Percentiles rank a stretch among this genome's conserved stretches.
Conservation (phyloP, 208 protist species). For the Entamoeba dispar region DNA sequence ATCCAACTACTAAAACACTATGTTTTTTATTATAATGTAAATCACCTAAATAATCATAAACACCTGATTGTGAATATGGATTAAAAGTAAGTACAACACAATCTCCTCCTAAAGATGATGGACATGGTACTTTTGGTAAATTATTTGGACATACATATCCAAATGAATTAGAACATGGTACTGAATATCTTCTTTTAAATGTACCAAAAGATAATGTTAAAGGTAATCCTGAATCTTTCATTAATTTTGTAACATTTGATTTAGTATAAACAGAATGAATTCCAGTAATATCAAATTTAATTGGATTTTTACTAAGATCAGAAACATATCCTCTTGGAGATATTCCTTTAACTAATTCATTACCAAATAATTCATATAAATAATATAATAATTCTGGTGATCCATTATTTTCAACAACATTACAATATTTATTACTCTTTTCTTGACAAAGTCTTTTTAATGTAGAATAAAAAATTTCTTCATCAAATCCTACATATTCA, state of each 20-base stretch:
- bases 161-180: not conserved
- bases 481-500: not conserved
- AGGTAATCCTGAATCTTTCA: not conserved
- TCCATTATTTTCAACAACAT: not conserved
- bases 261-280: not conserved
- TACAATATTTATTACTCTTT: not conserved
- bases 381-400: not conserved
- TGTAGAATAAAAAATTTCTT: not conserved
- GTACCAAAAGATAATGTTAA: not conserved
- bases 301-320: not conserved
- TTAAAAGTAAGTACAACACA: not conserved
- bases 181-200: not conserved
- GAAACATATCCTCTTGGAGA: not conserved
- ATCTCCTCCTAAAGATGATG: not conserved
- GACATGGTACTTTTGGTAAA: not conserved
- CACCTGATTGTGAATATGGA: not conserved
- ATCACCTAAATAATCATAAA: not conserved
- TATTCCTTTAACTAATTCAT: not conserved
- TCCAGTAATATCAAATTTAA: not conserved
- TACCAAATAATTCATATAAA: not conserved
- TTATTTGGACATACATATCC: not conserved
- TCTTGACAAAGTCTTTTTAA: not conserved
- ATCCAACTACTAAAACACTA: not conserved
- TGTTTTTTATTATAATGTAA: not conserved
- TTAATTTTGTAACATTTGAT: not conserved